Conservation (phyloP, 2,329 filamentous ascomycete genomes). For the Bipolaris victoriae region DNA sequence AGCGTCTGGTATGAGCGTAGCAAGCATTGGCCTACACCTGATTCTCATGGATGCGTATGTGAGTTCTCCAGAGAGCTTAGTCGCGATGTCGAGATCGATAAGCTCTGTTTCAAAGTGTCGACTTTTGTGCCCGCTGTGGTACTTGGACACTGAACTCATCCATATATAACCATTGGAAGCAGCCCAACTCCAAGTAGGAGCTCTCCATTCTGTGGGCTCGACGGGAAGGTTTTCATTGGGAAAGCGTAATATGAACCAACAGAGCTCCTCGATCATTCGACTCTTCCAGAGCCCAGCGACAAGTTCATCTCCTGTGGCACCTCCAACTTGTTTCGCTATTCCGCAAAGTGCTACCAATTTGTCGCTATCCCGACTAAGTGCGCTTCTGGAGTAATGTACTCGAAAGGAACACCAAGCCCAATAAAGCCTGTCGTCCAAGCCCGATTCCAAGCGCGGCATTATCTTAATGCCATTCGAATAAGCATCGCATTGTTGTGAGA, state of each 20-base stretch:
- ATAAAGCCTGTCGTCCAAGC: no score
- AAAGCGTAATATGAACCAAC: background rate
- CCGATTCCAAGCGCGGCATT: no score
- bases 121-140: no score
- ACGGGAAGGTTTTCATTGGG: background rate
- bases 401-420: background rate
- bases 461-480: background rate
- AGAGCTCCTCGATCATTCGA: background rate
- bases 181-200: background rate
- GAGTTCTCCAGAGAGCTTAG: no score
- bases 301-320: background rate
- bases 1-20: no score
- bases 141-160: no score
- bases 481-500: no score
- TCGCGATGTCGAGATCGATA: no score
- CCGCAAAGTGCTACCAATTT: background rate
- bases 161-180: no score
- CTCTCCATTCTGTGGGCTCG: background rate
- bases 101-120: no score
- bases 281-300: background rate
- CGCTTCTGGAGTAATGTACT: background rate
- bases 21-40: no score
- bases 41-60: no score
- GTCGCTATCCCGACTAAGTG: background rate
- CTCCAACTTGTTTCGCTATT: background rate